Base-by-base conservation (phyloP, 257 asterid genomes). In the Ehretia macrophylla region DNA sequence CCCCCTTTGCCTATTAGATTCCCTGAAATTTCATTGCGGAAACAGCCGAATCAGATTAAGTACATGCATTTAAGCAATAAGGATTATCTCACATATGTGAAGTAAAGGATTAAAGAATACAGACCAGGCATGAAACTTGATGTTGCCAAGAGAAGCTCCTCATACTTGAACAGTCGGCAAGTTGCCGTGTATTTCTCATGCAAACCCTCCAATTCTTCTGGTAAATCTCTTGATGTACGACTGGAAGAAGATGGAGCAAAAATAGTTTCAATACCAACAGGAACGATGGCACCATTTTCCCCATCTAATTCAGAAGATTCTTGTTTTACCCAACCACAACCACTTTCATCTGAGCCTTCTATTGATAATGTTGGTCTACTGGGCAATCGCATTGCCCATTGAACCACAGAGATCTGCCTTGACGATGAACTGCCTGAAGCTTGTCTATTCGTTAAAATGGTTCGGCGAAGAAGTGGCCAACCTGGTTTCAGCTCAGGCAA, bases 1-100 rank as follows among this genome's bases (percentile, higher is more conserved):
- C 99, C 97, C 69, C 99, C 99, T 81, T 87, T 86, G 17, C 99
- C 99, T 47, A 89, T 76, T 72, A 89, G 64, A 60, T 83, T 93
- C 47, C 72, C 97, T 85, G 82, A 1, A 72, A 65, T 63, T 71
- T 11, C 66, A 72, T 59, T 58, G 39, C 45, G 50, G 20, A 48
- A 49, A 38, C 54, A 58, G 16, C 21, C 6, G 48, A 13, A 61
- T 39, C 45, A 12, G 10, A 46, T 37, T 48, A 20, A 54, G 78
- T 13, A 47, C 0, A 48, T 4, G 19, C 40, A 17, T 38, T 1
- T n/a, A 16, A 32, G 47, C 17, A 38, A 47, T 14, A 14, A 16
- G 48, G 38, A 37, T 67, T 56, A 92, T 88, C 87, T 92, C 95
- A 52, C 48, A 88, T 78, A 75, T 88, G 95, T 19, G 73, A 45